Evolutionary conservation across 805 yeast species (phyloP), one percentile per base, ranked within the genome.

Genomic region (Kazachstania taianensis): DNA sequence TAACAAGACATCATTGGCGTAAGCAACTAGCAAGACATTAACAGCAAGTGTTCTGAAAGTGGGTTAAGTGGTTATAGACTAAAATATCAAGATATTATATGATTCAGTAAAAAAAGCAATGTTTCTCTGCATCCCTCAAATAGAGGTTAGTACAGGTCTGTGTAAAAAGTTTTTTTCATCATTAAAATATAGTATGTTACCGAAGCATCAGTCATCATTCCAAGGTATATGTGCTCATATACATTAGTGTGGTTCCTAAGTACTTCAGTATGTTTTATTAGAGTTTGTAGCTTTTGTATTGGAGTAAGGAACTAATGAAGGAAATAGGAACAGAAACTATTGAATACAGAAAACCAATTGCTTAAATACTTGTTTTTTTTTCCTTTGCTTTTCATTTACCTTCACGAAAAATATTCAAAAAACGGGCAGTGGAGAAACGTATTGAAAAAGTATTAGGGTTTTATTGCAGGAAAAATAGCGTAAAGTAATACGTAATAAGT

Each of bases 101-200:
- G 15, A 18, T 23, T 27, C 37, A 37, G 36, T 32, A 9, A 22
- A 22, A 37, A 32, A 39, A 41, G 42, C 84, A 92, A 92, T 75
- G 92, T 74, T 92, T 63, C 45, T 59, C 62, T 57, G 61, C 63
- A 58, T 40, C 37, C 52, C 49, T 33, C 22, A 26, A 36, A 44
- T 45, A 41, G 40, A 39, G 49, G 51, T 58, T 57, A 55, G 63
- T 49, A 49, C 63, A 58, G 63, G 63, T 58, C 63, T 58, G 63
- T 58, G 58, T 52, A 46, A 54, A 48, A 45, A 43, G n/a, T 44
- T 45, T 49, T 39, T 56, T 42, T 55, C 62, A 57, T 57, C 62
- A 57, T 48, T 35, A 31, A 32, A 33, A 25, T 20, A 24, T 13
- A 22, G 28, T n/a, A 20, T 22, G 17, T 16, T 31, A 22, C 15